Percentiles rank a stretch among this genome's conserved stretches.
phyloP scores from a whole-genome alignment of 352 stramenopile species.

The Phytophthora sp. region DNA sequence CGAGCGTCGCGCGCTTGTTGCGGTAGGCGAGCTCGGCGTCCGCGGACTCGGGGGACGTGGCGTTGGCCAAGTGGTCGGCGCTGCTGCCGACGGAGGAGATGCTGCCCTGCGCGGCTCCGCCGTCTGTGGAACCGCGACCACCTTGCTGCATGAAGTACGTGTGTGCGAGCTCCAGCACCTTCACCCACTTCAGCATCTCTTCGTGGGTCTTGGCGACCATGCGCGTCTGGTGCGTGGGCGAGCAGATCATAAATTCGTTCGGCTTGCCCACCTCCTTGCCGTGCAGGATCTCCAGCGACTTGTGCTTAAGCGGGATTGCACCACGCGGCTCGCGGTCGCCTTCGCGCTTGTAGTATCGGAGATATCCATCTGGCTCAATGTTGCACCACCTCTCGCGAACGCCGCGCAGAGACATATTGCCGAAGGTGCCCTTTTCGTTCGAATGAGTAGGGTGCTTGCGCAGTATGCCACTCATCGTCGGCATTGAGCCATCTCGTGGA shows the following conservation, averaged over 20 bases:
- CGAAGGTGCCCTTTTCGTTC: conserved; percentile 79
- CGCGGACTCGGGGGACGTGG: conserved; percentile 26
- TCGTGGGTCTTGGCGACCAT: conserved; percentile 73
- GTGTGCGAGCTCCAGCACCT: conserved; percentile 59
- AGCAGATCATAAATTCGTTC: conserved; percentile 83
- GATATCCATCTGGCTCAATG: conserved; percentile 65
- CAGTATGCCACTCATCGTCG: conserved; percentile 55
- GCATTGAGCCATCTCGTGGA: conserved; percentile 36
- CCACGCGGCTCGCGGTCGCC: conserved; percentile 77
- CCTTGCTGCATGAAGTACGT: conserved; percentile 53
- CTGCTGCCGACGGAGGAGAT: conserved; percentile 29
- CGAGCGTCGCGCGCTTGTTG: conserved; percentile 65
- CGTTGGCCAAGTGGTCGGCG: conserved; percentile 29
- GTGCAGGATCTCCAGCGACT: conserved; percentile 74
- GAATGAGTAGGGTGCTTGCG: conserved; percentile 82
- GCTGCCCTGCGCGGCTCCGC: conserved; percentile 10
- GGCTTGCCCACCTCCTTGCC: conserved; percentile 71
- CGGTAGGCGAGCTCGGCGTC: conserved; percentile 47
- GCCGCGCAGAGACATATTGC: conserved; percentile 79
- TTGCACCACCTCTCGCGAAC: conserved; percentile 78
- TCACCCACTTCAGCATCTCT: conserved; percentile 80
- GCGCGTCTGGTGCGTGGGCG: conserved; percentile 74
- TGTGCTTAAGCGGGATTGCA: conserved; percentile 65
- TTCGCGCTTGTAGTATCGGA: conserved; percentile 85
- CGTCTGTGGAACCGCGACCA: conserved; percentile 37